phyloP scores from a whole-genome alignment of 108 stramenopile species.

The Skeletonema menzelii region DNA sequence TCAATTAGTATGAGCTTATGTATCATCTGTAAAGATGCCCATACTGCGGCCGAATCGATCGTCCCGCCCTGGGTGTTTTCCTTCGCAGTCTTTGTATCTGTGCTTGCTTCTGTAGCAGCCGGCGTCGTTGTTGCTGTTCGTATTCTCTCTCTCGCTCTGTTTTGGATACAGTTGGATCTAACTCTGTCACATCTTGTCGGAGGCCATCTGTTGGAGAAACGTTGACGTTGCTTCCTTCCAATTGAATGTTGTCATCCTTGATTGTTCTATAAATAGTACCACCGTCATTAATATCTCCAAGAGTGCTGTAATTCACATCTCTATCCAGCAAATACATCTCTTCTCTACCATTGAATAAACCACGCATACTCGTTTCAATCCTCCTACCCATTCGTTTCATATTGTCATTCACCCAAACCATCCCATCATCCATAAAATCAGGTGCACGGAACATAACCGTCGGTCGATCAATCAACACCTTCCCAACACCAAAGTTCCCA shows the following conservation, averaged over 20 bases:
- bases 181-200: slow-evolving; percentile 27
- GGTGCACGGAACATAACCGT: slow-evolving; percentile 19
- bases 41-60: slow-evolving; percentile 30
- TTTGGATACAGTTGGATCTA: slow-evolving; percentile 8
- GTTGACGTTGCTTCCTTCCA: slow-evolving; percentile 7
- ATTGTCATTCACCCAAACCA: slow-evolving; percentile 13
- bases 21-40: slow-evolving; percentile 42
- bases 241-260: slow-evolving; percentile 2
- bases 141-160: neutral
- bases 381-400: slow-evolving; percentile 15
- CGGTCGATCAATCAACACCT: slow-evolving; percentile 36
- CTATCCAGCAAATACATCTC: slow-evolving; percentile 1
- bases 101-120: neutral
- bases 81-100: slow-evolving; percentile 2
- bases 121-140: neutral
- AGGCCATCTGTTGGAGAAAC: slow-evolving; percentile 29
- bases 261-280: slow-evolving; percentile 9
- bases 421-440: slow-evolving; percentile 19
- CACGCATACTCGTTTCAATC: neutral
- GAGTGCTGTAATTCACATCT: slow-evolving; percentile 11
- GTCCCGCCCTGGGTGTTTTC: slow-evolving; percentile 13
- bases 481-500: slow-evolving; percentile 6
- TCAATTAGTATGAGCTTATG: neutral
- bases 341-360: slow-evolving; percentile 1
- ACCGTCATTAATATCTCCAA: slow-evolving; percentile 2